phyloP scores from a whole-genome alignment of 2,329 filamentous ascomycete genomes.

The Metarhizium guizhouense region DNA sequence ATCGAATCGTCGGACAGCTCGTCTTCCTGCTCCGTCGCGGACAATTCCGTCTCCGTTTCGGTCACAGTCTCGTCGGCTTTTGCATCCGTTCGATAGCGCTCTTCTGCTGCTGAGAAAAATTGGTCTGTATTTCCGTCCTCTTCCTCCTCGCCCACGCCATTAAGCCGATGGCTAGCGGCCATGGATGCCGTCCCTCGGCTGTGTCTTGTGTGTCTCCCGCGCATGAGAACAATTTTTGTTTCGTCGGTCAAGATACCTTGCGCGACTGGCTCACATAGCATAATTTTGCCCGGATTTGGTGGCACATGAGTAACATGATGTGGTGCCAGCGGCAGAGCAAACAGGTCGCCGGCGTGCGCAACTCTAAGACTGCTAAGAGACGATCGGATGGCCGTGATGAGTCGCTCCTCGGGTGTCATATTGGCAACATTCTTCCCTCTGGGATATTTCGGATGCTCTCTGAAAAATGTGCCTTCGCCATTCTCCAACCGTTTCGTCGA shows the following conservation, averaged over 20 bases:
- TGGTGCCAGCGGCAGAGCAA: constrained; percentile 66
- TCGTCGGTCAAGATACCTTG: constrained; percentile 71
- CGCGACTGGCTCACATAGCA: constrained; percentile 88
- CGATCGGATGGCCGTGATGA: constrained; percentile 61
- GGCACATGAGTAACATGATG: constrained; percentile 83
- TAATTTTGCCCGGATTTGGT: constrained; percentile 76
- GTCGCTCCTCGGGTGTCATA: constrained; percentile 41
- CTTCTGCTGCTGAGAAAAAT: constrained; percentile 88
- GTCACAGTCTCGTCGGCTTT: constrained; percentile 50
- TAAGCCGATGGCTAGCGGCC: constrained; percentile 32
- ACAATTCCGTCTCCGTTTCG: constrained; percentile 55
- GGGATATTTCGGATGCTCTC: constrained; percentile 41
- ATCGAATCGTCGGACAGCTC: constrained; percentile 78
- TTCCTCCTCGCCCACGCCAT: constrained; percentile 54
- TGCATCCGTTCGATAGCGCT: constrained; percentile 52
- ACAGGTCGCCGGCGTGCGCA: constrained; percentile 75
- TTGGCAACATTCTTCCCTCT: constrained; percentile 29
- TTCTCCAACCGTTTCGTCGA: constrained; percentile 72
- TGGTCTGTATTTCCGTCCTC: constrained; percentile 84
- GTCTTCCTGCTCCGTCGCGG: constrained; percentile 59
- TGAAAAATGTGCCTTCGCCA: constrained; percentile 74
- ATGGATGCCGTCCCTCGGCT: constrained; percentile 38
- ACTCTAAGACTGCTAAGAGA: constrained; percentile 66
- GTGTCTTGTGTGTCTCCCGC: constrained; percentile 48
- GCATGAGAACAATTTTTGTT: constrained; percentile 77